Percentiles rank a stretch among this genome's conserved stretches.
Evolutionary conservation across 768 basidiomycete genomes (phyloP).

Genomic region (Macrolepiota albuminosa): DNA sequence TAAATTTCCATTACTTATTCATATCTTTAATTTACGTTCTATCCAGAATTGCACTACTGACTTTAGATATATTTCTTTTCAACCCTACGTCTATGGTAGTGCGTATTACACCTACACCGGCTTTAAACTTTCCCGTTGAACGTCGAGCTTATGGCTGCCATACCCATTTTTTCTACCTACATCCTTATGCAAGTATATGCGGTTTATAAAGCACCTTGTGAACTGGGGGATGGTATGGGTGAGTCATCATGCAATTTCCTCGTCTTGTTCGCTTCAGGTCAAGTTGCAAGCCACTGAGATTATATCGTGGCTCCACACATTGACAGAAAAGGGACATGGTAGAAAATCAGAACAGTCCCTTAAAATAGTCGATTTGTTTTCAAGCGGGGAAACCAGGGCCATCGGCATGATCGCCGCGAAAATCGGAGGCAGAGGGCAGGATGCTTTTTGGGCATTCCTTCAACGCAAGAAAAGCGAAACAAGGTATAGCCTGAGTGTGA

Average conservation of each 20-base stretch:
- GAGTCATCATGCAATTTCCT: background rate
- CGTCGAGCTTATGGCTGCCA: background rate
- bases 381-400: constrained; percentile 1
- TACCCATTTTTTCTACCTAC: constrained; percentile 5
- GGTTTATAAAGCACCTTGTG: background rate
- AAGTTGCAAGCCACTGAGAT: background rate
- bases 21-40: constrained; percentile 1
- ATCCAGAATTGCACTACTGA: background rate
- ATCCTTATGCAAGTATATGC: background rate
- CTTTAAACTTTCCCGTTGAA: background rate
- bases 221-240: background rate
- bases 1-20: background rate
- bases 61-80: background rate
- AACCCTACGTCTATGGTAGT: background rate
- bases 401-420: background rate
- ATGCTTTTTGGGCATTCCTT: background rate
- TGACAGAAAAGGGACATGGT: background rate
- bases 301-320: background rate
- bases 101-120: background rate
- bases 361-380: background rate
- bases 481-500: background rate
- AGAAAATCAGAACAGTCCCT: background rate
- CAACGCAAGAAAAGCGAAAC: background rate
- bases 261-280: background rate
- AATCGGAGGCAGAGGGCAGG: background rate